Evolutionary conservation across 2,329 filamentous ascomycete species (phyloP).

Genomic region (Fusarium sp.): DNA sequence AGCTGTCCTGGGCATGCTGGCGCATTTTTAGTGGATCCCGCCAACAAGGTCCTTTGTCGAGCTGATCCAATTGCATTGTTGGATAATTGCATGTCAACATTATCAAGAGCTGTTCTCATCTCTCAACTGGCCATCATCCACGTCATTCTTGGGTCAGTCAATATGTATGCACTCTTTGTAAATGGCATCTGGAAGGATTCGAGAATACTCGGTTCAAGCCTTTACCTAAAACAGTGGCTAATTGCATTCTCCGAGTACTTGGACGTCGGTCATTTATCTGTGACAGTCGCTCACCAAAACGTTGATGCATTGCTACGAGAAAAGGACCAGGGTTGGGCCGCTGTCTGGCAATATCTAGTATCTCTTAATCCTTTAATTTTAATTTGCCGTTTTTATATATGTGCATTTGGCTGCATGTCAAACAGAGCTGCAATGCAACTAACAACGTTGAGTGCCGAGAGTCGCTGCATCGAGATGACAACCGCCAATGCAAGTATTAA

Average conservation of each 20-base stretch:
- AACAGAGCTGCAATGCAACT: neutral
- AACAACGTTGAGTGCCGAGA: neutral
- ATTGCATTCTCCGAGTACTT: neutral
- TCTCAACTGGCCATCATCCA: slow-evolving; percentile 3
- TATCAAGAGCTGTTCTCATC: neutral
- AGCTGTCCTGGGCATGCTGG: neutral
- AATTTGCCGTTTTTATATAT: neutral
- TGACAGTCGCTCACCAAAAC: neutral
- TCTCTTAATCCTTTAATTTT: neutral
- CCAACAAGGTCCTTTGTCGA: slow-evolving; percentile 13
- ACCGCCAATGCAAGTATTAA: neutral
- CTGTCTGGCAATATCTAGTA: neutral
- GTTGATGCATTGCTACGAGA: neutral
- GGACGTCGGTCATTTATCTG: neutral
- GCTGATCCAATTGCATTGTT: no score
- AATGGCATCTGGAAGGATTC: neutral
- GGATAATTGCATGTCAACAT: no score
- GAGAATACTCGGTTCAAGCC: neutral
- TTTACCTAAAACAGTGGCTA: neutral
- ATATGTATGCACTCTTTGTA: neutral
- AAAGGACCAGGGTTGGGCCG: neutral
- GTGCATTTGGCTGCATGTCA: neutral
- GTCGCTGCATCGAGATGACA: neutral
- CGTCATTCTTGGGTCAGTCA: slow-evolving; percentile 21
- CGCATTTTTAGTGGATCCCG: slow-evolving; percentile 4